Percentiles rank a stretch among this genome's conserved stretches.
These are phyloP conservation scores for Sarocladium brachiariae DNA, from an alignment of 2,329 filamentous ascomycete genomes.

Conservation along the genomic window DNA sequence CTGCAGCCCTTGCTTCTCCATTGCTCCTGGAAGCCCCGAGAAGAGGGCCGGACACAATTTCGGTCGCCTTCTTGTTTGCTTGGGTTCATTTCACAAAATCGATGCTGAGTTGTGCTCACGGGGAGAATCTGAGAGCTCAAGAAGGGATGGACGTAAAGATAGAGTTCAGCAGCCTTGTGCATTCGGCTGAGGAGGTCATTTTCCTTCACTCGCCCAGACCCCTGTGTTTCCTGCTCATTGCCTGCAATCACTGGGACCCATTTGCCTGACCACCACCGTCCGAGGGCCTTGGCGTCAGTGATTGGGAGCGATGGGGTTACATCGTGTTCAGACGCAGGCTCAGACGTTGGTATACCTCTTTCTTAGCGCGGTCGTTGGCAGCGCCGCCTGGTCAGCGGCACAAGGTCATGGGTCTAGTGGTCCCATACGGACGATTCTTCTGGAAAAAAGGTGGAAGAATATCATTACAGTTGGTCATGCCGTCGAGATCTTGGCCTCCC, in stretches of 20 bases:
- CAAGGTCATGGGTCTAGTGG: not conserved
- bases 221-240: slow-evolving; percentile 3
- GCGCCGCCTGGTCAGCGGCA: slow-evolving; percentile 7
- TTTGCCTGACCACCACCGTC: not conserved
- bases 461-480: not conserved
- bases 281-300: slow-evolving; percentile 4
- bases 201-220: not conserved
- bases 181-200: not conserved
- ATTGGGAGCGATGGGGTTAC: not conserved
- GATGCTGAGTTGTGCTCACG: not conserved
- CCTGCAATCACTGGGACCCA: not conserved
- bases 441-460: slow-evolving; percentile 7
- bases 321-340: no score
- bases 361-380: not conserved
- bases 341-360: no score
- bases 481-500: not conserved
- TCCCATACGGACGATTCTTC: not conserved
- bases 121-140: not conserved
- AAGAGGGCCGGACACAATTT: not conserved
- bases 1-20: not conserved
- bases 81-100: not conserved
- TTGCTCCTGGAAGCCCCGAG: not conserved
- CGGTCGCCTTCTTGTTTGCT: not conserved
- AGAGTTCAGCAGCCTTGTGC: slow-evolving; percentile 3
- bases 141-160: slow-evolving; percentile 1